Base-by-base conservation (phyloP, 169 alveolate species). In the Theileria annulata region DNA sequence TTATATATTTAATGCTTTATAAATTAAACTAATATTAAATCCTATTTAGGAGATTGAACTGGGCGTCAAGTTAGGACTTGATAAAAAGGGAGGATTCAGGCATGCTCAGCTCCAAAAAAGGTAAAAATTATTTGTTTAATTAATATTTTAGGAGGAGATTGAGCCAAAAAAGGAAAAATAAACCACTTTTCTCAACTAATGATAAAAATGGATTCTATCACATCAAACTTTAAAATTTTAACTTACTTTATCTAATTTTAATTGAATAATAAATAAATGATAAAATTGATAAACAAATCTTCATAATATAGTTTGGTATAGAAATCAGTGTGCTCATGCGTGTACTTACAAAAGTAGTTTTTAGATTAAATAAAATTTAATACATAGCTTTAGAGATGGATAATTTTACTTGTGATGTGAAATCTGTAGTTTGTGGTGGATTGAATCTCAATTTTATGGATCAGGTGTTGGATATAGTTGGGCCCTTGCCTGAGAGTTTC, bases 41-140 rank as follows among this genome's bases (percentile, higher is more conserved):
- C 9, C 17, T 42, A 10, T 49, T 13, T 54, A 82, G 89, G 89
- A 82, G 54, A 74, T 63, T 37, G 81, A 82, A 64, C 89, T 82
- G 15, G 89, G 89, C 9, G 85, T 82, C 13, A 82, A 82, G 75
- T 49, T 72, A 23, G 64, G 71, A 1, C 17, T 35, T 12, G 89
- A 82, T 30, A 82, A 85, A 13, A 82, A 71, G 62, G 89, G 86
- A 0, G 89, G 89, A 3, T 1, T 85, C 6, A 25, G 89, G 35
- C 71, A 64, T 31, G 89, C 75, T 42, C 80, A 82, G n/a, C 15
- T 82, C 27, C 68, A 82, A 66, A 82, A 76, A 47, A 82, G 80
- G 89, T 82, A 69, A 0, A 68, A 6, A 4, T 42, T 48, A 0
- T 12, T 21, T 5, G 3, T n/a, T 17, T 0, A 1, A 10, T 8